Percentiles rank a stretch among this genome's conserved stretches.
Conservation (phyloP, 2,329 filamentous ascomycete species). For the Fusarium hostae region DNA sequence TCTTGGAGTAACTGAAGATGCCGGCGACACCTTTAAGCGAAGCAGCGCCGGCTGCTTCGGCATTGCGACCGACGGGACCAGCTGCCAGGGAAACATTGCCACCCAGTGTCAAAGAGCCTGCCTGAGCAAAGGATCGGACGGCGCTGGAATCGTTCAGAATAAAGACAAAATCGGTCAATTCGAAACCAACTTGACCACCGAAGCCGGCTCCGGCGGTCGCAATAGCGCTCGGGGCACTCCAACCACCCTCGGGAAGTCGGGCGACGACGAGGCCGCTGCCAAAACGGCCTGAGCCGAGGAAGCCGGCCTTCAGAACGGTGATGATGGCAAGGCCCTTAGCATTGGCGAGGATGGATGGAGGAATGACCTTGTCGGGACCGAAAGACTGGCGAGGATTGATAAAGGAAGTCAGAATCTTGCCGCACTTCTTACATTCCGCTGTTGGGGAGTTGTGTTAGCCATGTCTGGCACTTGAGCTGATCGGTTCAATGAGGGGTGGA, state of each 20-base stretch:
- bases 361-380: slow-evolving; percentile 97
- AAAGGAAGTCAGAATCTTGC: slow-evolving; percentile 94
- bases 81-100: slow-evolving; percentile 97
- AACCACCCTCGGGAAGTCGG: slow-evolving; percentile 78
- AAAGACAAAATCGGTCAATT: slow-evolving; percentile 95
- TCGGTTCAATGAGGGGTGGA: slow-evolving; percentile 28
- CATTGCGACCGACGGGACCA: slow-evolving; percentile 92
- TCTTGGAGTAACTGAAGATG: slow-evolving; percentile 97
- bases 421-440: slow-evolving; percentile 98
- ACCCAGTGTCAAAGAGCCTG: slow-evolving; percentile 89
- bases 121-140: slow-evolving; percentile 93
- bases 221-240: slow-evolving; percentile 86
- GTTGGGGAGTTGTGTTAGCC: slow-evolving; percentile 35
- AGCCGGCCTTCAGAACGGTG: slow-evolving; percentile 87
- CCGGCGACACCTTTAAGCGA: slow-evolving; percentile 89
- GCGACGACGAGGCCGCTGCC: slow-evolving; percentile 86
- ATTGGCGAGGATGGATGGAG: slow-evolving; percentile 85
- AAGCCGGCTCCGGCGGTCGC: slow-evolving; percentile 84
- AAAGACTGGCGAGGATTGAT: slow-evolving; percentile 93
- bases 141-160: slow-evolving; percentile 93
- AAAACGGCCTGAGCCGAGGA: slow-evolving; percentile 84
- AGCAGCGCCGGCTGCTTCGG: slow-evolving; percentile 93
- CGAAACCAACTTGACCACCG: slow-evolving; percentile 87
- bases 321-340: slow-evolving; percentile 92
- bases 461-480: slow-evolving; percentile 7